These are phyloP conservation scores for Lantana camara DNA, from an alignment of 257 asterid genomes.

Conservation along the genomic window DNA sequence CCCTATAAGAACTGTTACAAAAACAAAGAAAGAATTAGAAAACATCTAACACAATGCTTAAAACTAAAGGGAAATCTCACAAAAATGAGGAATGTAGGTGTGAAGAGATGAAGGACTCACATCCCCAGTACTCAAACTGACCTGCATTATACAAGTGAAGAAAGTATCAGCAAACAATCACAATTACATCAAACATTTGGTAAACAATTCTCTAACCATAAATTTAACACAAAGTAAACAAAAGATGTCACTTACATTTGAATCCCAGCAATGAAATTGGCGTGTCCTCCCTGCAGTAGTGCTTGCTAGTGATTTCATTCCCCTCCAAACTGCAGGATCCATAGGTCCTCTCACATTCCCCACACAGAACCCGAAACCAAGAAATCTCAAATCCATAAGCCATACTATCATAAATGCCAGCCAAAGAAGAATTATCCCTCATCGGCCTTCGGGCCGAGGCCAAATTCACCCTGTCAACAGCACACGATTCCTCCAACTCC, in stretches of 20 bases:
- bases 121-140: conserved; percentile 40
- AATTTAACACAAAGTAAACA: background rate
- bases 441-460: conserved; percentile 22
- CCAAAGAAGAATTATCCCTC: conserved; percentile 36
- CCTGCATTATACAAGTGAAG: conserved; percentile 44
- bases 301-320: conserved; percentile 37
- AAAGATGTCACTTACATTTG: conserved; percentile 32
- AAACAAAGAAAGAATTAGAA: conserved; percentile 26
- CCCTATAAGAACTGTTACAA: conserved; percentile 33
- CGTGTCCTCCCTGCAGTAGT: conserved; percentile 40
- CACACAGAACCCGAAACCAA: conserved; percentile 46
- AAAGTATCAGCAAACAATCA: conserved; percentile 25
- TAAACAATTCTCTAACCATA: background rate
- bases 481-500: conserved; percentile 52
- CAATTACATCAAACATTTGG: background rate
- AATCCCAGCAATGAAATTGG: conserved; percentile 38
- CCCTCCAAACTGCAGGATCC: conserved; percentile 45
- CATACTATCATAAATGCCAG: conserved; percentile 39
- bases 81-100: conserved; percentile 11
- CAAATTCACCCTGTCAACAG: conserved; percentile 30
- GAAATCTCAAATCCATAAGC: conserved; percentile 46
- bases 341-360: conserved; percentile 43
- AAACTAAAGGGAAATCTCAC: conserved; percentile 18
- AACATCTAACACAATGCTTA: background rate
- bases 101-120: conserved; percentile 38